A percentile compares a stretch with the other conserved stretches of the same genome.
Evolutionary conservation across 345 rosid species (phyloP).

Genomic region (Microthlaspi erraticum): DNA sequence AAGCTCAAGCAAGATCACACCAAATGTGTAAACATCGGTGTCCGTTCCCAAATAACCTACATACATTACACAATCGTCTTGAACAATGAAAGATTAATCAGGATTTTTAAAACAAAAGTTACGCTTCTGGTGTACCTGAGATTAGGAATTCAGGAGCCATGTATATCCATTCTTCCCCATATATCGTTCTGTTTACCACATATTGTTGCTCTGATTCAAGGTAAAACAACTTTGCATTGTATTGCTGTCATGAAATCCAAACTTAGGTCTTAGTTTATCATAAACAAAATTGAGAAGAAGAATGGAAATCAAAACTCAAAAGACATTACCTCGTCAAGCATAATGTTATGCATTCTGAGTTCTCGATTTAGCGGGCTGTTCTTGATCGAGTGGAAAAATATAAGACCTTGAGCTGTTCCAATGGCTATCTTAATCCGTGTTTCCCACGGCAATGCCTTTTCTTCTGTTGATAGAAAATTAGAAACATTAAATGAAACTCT

Average conservation of each 20-base stretch:
- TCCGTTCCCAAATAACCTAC: slow-evolving; percentile 16
- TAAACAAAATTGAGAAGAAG: neutral
- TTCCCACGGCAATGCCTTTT: slow-evolving; percentile 25
- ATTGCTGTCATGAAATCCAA: slow-evolving; percentile 30
- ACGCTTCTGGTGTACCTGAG: slow-evolving; percentile 31
- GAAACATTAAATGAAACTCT: slow-evolving; percentile 1
- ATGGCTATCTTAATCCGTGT: slow-evolving; percentile 30
- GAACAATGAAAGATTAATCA: neutral
- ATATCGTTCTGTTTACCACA: neutral
- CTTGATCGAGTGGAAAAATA: slow-evolving; percentile 23
- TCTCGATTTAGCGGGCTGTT: neutral
- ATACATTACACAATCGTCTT: neutral
- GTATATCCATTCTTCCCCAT: slow-evolving; percentile 3
- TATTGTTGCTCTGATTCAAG: neutral
- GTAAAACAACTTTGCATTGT: slow-evolving; percentile 29
- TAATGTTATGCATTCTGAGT: slow-evolving; percentile 22
- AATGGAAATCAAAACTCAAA: neutral
- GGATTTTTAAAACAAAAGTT: neutral
- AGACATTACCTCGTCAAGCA: slow-evolving; percentile 30
- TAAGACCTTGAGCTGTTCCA: slow-evolving; percentile 18
- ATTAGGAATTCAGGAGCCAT: slow-evolving; percentile 34
- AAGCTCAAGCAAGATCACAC: slow-evolving; percentile 37
- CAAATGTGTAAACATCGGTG: slow-evolving; percentile 69
- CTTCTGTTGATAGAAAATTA: slow-evolving; percentile 21
- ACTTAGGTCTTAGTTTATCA: neutral